phyloP scores from a whole-genome alignment of 768 basidiomycete genomes.

The Sistotremastrum suecicum region DNA sequence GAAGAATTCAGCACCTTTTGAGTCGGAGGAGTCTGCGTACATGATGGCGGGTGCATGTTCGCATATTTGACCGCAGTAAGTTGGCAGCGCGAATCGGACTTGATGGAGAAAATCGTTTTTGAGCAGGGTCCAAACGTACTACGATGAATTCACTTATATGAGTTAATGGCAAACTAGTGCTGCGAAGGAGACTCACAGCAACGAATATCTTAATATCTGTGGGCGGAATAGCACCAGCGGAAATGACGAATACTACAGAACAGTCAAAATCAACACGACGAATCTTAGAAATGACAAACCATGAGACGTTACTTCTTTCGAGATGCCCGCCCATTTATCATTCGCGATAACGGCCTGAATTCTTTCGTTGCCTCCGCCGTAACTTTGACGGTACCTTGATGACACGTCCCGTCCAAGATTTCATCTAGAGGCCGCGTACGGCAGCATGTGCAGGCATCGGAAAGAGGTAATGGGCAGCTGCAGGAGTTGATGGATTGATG shows the following conservation, averaged over 20 bases:
- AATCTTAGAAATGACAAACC: constrained; percentile 19
- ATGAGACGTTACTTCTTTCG: constrained; percentile 37
- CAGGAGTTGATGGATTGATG: not conserved
- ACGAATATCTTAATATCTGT: constrained; percentile 23
- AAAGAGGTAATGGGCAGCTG: constrained; percentile 32
- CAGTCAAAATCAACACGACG: not conserved
- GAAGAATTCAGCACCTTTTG: constrained; percentile 21
- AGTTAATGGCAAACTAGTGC: not conserved
- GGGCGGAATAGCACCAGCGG: constrained; percentile 38
- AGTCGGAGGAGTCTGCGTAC: constrained; percentile 15
- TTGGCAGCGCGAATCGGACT: constrained; percentile 39
- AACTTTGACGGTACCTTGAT: constrained; percentile 35
- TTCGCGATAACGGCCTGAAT: constrained; percentile 24
- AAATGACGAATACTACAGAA: constrained; percentile 39
- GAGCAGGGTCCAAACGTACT: constrained; percentile 41
- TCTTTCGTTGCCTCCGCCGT: constrained; percentile 26
- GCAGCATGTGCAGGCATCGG: constrained; percentile 43
- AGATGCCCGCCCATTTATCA: constrained; percentile 29
- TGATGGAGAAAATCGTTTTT: constrained; percentile 34
- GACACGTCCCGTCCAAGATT: constrained; percentile 26
- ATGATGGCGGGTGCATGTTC: constrained; percentile 30
- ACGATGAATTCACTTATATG: not conserved
- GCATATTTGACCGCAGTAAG: constrained; percentile 36
- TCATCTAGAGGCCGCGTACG: constrained; percentile 39
- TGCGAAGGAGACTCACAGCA: constrained; percentile 21